phyloP scores from a whole-genome alignment of 139 green algal species.

The Picochlorum sp. region DNA sequence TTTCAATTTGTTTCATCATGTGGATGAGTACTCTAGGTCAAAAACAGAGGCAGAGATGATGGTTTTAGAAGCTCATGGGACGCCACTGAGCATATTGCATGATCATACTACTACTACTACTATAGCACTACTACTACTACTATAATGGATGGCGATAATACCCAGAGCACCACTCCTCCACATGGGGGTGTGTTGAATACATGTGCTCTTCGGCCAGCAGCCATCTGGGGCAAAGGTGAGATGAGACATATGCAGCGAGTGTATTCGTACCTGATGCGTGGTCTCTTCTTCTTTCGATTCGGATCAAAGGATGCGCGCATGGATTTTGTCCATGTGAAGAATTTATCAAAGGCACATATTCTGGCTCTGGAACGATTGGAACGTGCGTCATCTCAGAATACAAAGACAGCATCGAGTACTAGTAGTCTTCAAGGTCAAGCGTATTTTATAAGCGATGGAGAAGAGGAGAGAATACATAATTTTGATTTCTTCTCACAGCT shows the following conservation, averaged over 20 bases:
- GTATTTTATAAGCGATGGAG: constrained; percentile 16
- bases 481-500: constrained; percentile 28
- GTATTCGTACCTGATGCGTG: constrained; percentile 4
- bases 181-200: constrained; percentile 16
- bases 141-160: too few species aligned
- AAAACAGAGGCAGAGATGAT: constrained; percentile 26
- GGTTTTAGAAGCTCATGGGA: constrained; percentile 27
- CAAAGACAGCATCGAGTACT: background rate
- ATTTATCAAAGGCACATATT: constrained; percentile 13
- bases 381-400: background rate
- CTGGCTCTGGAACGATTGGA: constrained; percentile 14
- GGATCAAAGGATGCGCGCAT: constrained; percentile 3
- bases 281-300: constrained; percentile 20
- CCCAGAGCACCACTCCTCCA: too few species aligned
- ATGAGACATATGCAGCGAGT: constrained; percentile 29
- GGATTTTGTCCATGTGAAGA: constrained; percentile 34
- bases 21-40: constrained; percentile 28
- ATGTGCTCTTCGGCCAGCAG: constrained; percentile 31
- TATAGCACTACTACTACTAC: too few species aligned
- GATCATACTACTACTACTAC: too few species aligned
- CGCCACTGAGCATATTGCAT: background rate
- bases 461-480: constrained; percentile 17
- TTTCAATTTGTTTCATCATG: constrained; percentile 4
- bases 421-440: constrained; percentile 20
- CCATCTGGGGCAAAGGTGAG: constrained; percentile 37